phyloP scores from a whole-genome alignment of 148 eudicot species.

The Selenicereus undatus region DNA sequence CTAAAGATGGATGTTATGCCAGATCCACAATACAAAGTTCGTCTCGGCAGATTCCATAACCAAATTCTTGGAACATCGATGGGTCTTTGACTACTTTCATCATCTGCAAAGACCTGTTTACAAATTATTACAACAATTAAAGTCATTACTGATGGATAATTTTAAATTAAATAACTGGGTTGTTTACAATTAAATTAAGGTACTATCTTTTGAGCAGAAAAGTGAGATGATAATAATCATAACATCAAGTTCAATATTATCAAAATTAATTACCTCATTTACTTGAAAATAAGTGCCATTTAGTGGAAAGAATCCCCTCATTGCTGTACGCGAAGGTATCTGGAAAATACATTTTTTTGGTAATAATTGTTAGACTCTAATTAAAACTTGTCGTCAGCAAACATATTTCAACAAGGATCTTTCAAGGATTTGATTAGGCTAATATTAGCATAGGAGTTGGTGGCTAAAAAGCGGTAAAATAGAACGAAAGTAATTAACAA shows the following conservation, averaged over 20 bases:
- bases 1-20: slow-evolving; percentile 32
- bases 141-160: no score
- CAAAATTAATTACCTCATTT: slow-evolving; percentile 54
- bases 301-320: slow-evolving; percentile 57
- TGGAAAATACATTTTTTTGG: slow-evolving; percentile 19
- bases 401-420: no score
- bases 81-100: slow-evolving; percentile 41
- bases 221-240: no score
- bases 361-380: not conserved
- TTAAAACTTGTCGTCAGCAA: no score
- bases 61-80: slow-evolving; percentile 34
- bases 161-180: no score
- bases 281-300: slow-evolving; percentile 82
- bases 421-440: no score
- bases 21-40: slow-evolving; percentile 51
- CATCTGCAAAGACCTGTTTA: slow-evolving; percentile 63
- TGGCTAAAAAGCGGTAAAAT: no score
- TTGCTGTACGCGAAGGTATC: slow-evolving; percentile 71
- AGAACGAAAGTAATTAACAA: no score
- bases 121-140: not conserved
- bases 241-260: no score
- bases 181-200: no score
- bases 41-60: slow-evolving; percentile 34
- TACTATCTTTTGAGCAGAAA: no score
- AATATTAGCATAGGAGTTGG: no score